phyloP scores from a whole-genome alignment of 2,329 filamentous ascomycete genomes.

The Fusarium nematophilum region DNA sequence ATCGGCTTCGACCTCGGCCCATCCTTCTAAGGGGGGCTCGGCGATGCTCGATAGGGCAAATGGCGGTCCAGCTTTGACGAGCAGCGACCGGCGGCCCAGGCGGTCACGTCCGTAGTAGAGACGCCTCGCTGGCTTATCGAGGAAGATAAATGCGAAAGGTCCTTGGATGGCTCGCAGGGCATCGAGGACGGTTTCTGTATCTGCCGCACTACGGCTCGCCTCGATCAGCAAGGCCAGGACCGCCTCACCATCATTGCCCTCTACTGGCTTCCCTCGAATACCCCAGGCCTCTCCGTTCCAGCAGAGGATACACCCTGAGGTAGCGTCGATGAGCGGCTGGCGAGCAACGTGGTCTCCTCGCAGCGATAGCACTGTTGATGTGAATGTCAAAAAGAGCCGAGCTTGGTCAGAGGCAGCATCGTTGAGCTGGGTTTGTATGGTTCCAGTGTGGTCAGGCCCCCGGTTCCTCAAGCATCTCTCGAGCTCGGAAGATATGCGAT shows the following conservation, averaged over 20 bases:
- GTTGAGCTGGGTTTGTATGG: conserved; percentile 49
- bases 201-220: conserved; percentile 48
- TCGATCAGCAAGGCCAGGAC: conserved; percentile 71
- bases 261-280: conserved; percentile 67
- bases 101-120: conserved; percentile 90
- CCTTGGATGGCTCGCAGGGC: conserved; percentile 75
- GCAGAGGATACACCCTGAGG: conserved; percentile 77
- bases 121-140: conserved; percentile 69
- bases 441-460: conserved; percentile 69
- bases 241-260: conserved; percentile 80
- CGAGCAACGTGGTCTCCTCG: conserved; percentile 76
- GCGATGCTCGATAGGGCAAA: conserved; percentile 79
- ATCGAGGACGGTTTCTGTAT: conserved; percentile 54
- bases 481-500: conserved; percentile 51
- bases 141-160: conserved; percentile 91
- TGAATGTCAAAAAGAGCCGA: conserved; percentile 67
- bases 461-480: conserved; percentile 62
- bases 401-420: conserved; percentile 28
- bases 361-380: conserved; percentile 91
- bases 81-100: conserved; percentile 85
- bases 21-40: conserved; percentile 63
- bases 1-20: conserved; percentile 86
- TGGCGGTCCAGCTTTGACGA: conserved; percentile 63
- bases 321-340: conserved; percentile 76
- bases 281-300: conserved; percentile 99